Conservation (phyloP, 495 filamentous ascomycete species). For the Articulospora tetracladia region DNA sequence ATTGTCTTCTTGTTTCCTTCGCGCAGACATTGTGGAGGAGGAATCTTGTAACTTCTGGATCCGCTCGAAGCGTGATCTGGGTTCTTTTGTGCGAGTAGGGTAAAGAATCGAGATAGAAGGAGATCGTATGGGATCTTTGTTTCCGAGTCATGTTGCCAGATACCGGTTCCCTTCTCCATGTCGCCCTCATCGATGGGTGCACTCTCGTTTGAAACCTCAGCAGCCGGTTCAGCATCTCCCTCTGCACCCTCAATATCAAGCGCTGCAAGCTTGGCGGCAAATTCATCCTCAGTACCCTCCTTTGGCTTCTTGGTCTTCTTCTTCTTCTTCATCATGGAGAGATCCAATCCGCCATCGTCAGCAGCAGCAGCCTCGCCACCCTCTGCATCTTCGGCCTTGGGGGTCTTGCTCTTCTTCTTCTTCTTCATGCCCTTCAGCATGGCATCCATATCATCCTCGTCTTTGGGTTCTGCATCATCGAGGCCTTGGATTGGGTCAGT, state of each 20-base stretch:
- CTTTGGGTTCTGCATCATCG: constrained; percentile 26
- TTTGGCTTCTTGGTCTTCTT: constrained; percentile 90
- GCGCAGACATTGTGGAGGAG: constrained; percentile 96
- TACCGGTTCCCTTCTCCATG: constrained; percentile 84
- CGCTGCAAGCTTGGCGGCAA: constrained; percentile 56
- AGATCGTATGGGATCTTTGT: constrained; percentile 78
- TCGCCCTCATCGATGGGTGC: constrained; percentile 65
- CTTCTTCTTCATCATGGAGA: constrained; percentile 79
- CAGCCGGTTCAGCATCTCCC: constrained; percentile 57
- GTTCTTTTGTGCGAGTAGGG: constrained; percentile 85
- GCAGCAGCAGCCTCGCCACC: constrained; percentile 42
- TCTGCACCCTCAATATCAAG: constrained; percentile 80
- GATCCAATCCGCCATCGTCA: constrained; percentile 62
- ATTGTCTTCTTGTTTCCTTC: constrained; percentile 99
- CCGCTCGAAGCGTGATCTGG: constrained; percentile 87
- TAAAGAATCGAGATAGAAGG: constrained; percentile 87
- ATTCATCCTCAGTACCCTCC: constrained; percentile 52
- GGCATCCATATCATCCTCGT: constrained; percentile 66
- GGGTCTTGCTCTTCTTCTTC: constrained; percentile 66
- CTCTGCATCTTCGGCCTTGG: constrained; percentile 61
- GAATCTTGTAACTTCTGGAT: constrained; percentile 95
- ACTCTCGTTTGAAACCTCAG: constrained; percentile 40
- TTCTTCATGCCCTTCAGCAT: constrained; percentile 83
- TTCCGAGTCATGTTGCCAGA: constrained; percentile 77
- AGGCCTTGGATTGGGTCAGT: constrained; percentile 36